Evolutionary conservation across 352 stramenopile genomes (phyloP), one percentile per base, ranked within the genome.

Genomic region (Pythium guiyangense): DNA sequence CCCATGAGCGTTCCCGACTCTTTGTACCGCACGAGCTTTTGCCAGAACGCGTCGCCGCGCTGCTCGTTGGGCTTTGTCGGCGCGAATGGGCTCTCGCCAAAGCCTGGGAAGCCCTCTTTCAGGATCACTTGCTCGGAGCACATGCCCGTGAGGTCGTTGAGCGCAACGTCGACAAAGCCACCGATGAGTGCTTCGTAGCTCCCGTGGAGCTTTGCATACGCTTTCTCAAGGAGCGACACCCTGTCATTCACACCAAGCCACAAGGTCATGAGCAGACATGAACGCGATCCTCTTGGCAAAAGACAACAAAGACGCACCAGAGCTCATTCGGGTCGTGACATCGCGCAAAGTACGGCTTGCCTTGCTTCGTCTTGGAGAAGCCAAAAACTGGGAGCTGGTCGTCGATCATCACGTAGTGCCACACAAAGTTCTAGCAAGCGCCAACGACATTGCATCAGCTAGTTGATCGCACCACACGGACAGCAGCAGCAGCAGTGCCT

Each of bases 361-460:
- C 84, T n/a, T 69, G 58, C 50, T 80, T 89, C n/a, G 65, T 83
- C 48, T 92, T 91, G 0, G 70, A 81, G 55, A 89, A 96, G 3
- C 82, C 84, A 52, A 91, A 95, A 2, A 96, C 80, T 26, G 90
- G 90, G 2, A 96, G 51, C 4, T 77, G 71, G 48, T 97, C 90
- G 52, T 97, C 90, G 26, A 97, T 87, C 22, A 97, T 78, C n/a
- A 97, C 90, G 60, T 95, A 97, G 52, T 92, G 75, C 86, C 89
- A 96, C 0, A 83, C 75, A 57, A 88, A 96, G 57, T 97, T 93
- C 84, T 94, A 42, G 1, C 4, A 12, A 31, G 6, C 12, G 8
- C 25, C 31, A 51, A 11, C 26, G 49, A 25, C 31, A 37, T 1
- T 12, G 31, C 31, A 10, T 37, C 6, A 37, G 31, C 8, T 8